Evolutionary conservation across 1,284 basidiomycete genomes (phyloP), one percentile per base, ranked within the genome.

Genomic region (Leccinum huronense): DNA sequence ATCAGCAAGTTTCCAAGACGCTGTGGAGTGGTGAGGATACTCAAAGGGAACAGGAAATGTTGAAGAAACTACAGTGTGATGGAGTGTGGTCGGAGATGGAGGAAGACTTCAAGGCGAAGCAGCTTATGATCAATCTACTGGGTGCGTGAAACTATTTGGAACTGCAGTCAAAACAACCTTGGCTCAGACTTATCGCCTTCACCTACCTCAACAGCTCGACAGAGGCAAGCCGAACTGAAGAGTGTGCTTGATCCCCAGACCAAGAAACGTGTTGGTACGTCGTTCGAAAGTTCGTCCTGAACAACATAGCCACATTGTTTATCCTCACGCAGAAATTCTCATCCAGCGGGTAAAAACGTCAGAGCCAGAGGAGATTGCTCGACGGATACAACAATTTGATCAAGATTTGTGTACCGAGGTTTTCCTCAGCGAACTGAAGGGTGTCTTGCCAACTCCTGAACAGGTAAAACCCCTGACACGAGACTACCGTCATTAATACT

Each of bases 51-150:
- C 80, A 84, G 63, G 87, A 91, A 69, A 91, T 93, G 81, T 77
- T 94, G 38, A 83, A 86, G 77, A 92, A 92, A 75, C 79, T 98
- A 63, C 88, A 90, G 72, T 78, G 81, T 59, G 91, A 94, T 72
- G 94, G 96, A 51, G 87, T 99, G 10, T 98, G 96, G 89, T 85
- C 85, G 71, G 92, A 96, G 79, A 98, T 99, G 91, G 96, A 99
- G 77, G 92, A 97, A 73, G 95, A 97, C 74, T 99, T 99, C 82
- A 96, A 97, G 75, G 95, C 96, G 19, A 96, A 97, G 78, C 95
- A 97, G 76, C 83, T 95, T 58, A 94, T 96, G 70, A 89, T 91
- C 66, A 91, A 90, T 71, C 75, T 93, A 14, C 86, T 93, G 82
- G 88, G 90, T 89, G 73, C 61, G 83, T 71, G 42, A 19, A 57